Evolutionary conservation across 2,329 filamentous ascomycete genomes (phyloP).

Genomic region (Calonectria henricotiae): DNA sequence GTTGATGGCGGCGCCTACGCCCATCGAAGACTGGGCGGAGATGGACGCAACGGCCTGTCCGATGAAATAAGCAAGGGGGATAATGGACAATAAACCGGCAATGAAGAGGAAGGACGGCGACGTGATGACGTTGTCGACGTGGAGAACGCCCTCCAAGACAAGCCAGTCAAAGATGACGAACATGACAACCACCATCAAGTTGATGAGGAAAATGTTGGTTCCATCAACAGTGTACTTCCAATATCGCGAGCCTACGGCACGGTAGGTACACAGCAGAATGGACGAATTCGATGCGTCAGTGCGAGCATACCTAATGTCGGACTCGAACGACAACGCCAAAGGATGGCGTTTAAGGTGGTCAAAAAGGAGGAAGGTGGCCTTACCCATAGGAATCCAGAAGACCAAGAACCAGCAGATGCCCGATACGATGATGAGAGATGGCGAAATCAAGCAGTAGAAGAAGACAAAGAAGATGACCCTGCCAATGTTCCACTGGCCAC

Average conservation of each 20-base stretch:
- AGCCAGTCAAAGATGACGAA: conserved; percentile 97
- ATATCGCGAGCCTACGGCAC: conserved; percentile 93
- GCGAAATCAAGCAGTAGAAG: conserved; percentile 94
- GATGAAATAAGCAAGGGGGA: conserved; percentile 97
- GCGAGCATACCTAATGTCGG: conserved; percentile 83
- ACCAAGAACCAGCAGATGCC: conserved; percentile 95
- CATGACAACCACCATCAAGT: conserved; percentile 92
- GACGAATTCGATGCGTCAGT: conserved; percentile 83
- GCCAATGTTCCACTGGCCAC: conserved; percentile 95
- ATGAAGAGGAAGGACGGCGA: conserved; percentile 90
- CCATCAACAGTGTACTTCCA: conserved; percentile 99
- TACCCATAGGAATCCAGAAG: conserved; percentile 99
- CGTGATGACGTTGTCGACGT: conserved; percentile 82
- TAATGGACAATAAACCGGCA: conserved; percentile 90
- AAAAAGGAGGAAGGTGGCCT: conserved; percentile 90
- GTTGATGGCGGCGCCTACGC: conserved; percentile 95
- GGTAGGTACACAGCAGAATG: conserved; percentile 96
- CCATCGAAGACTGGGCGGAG: conserved; percentile 98
- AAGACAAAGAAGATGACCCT: conserved; percentile 96
- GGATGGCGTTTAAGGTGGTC: conserved; percentile 94
- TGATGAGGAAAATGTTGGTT: conserved; percentile 99
- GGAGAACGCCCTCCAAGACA: conserved; percentile 79
- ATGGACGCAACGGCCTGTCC: conserved; percentile 98
- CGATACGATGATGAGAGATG: conserved; percentile 88
- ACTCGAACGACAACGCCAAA: conserved; percentile 92